Evolutionary conservation across 1,284 basidiomycete genomes (phyloP).

Genomic region (Fistulina hepatica): DNA sequence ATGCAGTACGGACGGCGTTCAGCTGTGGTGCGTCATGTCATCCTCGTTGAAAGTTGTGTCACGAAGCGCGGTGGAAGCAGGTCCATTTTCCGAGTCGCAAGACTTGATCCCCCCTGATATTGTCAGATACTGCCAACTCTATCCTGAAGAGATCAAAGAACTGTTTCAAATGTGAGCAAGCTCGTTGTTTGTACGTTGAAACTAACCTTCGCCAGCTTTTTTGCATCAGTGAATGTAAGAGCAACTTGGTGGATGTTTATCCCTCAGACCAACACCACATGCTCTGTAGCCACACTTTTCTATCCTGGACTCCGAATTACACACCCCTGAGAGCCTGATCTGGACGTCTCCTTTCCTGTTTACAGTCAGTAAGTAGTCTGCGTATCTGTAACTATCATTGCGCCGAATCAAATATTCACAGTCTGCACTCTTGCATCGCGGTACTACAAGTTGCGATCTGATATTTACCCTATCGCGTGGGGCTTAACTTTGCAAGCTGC

Average conservation of each 20-base stretch:
- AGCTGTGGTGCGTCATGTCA: too few relatives aligned
- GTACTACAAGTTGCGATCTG: constrained; percentile 32
- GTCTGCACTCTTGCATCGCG: constrained; percentile 44
- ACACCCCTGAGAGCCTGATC: constrained; percentile 39
- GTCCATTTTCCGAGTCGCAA: constrained; percentile 14
- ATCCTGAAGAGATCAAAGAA: constrained; percentile 45
- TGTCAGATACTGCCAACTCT: constrained; percentile 34
- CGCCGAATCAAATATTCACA: constrained; percentile 16
- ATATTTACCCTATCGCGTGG: constrained; percentile 37
- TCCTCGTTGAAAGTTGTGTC: too few relatives aligned
- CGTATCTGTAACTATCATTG: background rate
- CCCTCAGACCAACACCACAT: constrained; percentile 6
- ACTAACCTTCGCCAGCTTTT: constrained; percentile 30
- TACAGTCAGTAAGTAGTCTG: constrained; percentile 39
- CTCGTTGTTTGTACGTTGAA: background rate
- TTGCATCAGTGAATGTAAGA: constrained; percentile 41
- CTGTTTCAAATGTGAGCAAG: constrained; percentile 44
- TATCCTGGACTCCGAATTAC: constrained; percentile 41
- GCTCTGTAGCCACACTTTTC: constrained; percentile 50
- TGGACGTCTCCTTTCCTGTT: constrained; percentile 46
- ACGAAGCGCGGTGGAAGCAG: constrained; percentile 10
- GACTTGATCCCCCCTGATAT: constrained; percentile 29
- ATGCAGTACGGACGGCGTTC: too few relatives aligned
- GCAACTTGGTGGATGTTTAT: constrained; percentile 3
- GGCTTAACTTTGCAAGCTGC: constrained; percentile 43